A percentile compares a stretch with the other conserved stretches of the same genome.
phyloP scores from a whole-genome alignment of 169 alveolate genomes.

The Cryptosporidium ubiquitum region DNA sequence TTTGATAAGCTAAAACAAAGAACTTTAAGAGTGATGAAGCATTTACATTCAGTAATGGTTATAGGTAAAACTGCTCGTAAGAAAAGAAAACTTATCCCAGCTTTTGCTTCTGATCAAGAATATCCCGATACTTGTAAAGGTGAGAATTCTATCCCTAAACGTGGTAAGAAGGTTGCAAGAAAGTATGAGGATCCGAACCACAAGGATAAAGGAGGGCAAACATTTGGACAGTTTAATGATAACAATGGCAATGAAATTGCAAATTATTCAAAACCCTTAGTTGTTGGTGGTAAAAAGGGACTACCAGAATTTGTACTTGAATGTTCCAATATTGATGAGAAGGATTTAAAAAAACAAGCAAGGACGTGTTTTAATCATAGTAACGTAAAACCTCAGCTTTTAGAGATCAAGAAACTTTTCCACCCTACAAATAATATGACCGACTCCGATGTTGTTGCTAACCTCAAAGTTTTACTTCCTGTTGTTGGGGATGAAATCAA shows the following conservation, averaged over 20 bases:
- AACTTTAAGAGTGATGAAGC: conserved; percentile 81
- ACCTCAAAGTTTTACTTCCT: conserved; percentile 61
- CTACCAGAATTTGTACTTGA: conserved; percentile 55
- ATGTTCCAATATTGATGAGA: conserved; percentile 40
- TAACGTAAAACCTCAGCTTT: conserved; percentile 40
- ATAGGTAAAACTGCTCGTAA: conserved; percentile 72
- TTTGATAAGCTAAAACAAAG: conserved; percentile 84
- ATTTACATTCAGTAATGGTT: conserved; percentile 75
- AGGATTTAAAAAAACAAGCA: conserved; percentile 48
- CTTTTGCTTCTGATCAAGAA: conserved; percentile 39
- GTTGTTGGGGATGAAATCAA: conserved; percentile 65
- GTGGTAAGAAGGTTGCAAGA: conserved; percentile 5
- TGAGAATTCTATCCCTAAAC: not conserved
- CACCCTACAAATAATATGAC: conserved; percentile 54
- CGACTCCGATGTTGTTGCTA: conserved; percentile 64
- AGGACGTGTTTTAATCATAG: conserved; percentile 61
- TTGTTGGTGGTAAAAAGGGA: conserved; percentile 39
- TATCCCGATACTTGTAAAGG: not conserved
- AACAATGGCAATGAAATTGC: not conserved
- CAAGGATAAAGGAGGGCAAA: not conserved
- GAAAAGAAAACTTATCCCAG: conserved; percentile 21
- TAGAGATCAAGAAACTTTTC: conserved; percentile 45
- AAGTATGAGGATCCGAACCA: not conserved
- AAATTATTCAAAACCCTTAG: not conserved
- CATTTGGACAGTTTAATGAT: not conserved